Conservation (phyloP, 768 basidiomycete genomes). For the Gloeostereum incarnatum region DNA sequence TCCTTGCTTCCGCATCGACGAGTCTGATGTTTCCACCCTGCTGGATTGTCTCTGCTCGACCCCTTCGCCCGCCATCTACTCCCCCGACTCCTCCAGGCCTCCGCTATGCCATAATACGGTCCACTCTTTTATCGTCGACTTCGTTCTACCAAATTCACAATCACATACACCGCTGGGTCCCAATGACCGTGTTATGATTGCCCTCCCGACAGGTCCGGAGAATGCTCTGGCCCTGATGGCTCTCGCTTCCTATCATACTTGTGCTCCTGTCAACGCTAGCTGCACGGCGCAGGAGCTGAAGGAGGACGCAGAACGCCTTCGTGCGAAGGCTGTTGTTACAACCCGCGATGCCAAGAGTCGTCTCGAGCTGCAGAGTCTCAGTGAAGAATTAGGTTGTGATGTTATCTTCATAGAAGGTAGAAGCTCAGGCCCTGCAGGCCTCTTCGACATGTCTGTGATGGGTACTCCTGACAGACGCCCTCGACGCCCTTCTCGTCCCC, state of each 20-base stretch:
- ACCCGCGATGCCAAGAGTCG: constrained; percentile 29
- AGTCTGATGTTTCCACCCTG: constrained; percentile 22
- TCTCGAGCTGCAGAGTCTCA: constrained; percentile 22
- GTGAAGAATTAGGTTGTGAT: constrained; percentile 26
- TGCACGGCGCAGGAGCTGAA: constrained; percentile 33
- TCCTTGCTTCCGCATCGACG: constrained; percentile 20
- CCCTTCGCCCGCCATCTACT: constrained; percentile 25
- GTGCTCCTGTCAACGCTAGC: constrained; percentile 36
- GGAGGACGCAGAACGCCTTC: constrained; percentile 29
- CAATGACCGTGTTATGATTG: constrained; percentile 38
- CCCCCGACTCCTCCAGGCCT: constrained; percentile 24
- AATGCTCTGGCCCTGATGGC: constrained; percentile 37
- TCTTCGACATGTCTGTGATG: constrained; percentile 29
- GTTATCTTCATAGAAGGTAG: constrained; percentile 26
- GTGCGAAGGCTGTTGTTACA: constrained; percentile 29
- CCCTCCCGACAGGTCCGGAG: constrained; percentile 33
- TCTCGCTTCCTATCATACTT: constrained; percentile 31
- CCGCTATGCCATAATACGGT: constrained; percentile 26
- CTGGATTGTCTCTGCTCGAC: constrained; percentile 29
- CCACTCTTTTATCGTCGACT: constrained; percentile 26
- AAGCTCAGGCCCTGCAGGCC: constrained; percentile 23
- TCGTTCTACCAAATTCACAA: constrained; percentile 25
- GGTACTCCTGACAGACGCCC: constrained; percentile 9
- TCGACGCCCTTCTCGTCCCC: constrained; percentile 17
- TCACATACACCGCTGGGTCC: constrained; percentile 19